Conservation (phyloP, 106 monocot genomes). For the Posidonia australis region DNA sequence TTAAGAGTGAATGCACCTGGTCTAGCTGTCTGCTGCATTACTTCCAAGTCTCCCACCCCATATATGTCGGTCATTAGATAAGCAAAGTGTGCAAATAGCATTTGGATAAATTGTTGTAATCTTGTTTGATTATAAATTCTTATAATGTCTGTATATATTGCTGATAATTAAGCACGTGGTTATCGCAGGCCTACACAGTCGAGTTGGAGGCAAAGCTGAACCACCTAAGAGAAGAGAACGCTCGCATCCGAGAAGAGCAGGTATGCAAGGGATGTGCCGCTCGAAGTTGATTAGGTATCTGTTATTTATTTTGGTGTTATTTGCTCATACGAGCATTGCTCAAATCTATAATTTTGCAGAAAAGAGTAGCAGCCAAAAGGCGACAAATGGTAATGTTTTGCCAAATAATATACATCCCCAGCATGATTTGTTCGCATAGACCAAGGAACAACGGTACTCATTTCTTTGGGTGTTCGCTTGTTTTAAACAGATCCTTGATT, state of each 20-base stretch:
- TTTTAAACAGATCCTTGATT: constrained; percentile 26
- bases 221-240: constrained; percentile 68
- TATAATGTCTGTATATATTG: neutral
- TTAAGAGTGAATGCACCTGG: no score
- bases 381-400: constrained; percentile 17
- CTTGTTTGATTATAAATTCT: neutral
- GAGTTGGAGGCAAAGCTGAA: constrained; percentile 84
- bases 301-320: neutral
- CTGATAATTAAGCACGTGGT: no score
- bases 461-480: no score
- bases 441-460: neutral
- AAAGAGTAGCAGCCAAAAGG: constrained; percentile 8
- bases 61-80: no score
- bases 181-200: constrained; percentile 86
- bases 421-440: neutral
- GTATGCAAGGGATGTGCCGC: constrained; percentile 27
- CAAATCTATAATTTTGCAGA: constrained; percentile 1
- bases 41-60: no score
- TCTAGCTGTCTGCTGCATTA: no score
- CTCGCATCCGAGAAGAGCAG: constrained; percentile 48
- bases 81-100: no score
- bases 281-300: neutral
- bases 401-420: neutral
- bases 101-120: no score
- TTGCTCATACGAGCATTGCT: neutral